Conservation (phyloP, 2,329 filamentous ascomycete species). For the Diaporthe sp. region DNA sequence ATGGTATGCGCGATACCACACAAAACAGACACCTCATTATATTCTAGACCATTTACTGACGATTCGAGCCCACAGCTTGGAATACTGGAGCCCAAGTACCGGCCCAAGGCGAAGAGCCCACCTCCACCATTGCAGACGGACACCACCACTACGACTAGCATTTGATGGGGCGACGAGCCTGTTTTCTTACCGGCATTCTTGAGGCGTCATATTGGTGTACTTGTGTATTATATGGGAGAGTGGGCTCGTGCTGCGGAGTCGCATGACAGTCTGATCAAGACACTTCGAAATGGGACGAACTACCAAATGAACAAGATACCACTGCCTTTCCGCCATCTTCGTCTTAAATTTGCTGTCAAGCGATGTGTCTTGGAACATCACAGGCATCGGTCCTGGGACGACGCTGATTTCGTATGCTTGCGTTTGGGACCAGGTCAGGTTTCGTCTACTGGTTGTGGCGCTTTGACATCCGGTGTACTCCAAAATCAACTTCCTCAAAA, state of each 20-base stretch:
- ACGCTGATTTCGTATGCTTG: not conserved
- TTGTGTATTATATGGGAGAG: conserved; percentile 35
- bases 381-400: not conserved
- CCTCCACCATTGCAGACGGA: conserved; percentile 18
- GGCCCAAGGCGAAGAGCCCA: conserved; percentile 46
- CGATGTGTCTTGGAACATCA: not conserved
- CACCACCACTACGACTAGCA: conserved; percentile 36
- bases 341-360: not conserved
- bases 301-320: not conserved
- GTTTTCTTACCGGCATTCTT: conserved; percentile 29
- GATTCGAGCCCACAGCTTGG: conserved; percentile 48
- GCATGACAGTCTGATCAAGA: conserved; percentile 17
- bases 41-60: conserved; percentile 25
- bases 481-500: too few relatives aligned
- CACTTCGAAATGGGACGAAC: not conserved
- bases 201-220: conserved; percentile 23
- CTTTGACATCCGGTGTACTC: not conserved
- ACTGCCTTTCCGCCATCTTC: not conserved
- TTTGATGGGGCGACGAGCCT: conserved; percentile 8
- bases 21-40: not conserved
- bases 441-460: not conserved
- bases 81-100: conserved; percentile 56
- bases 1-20: conserved; percentile 70
- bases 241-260: not conserved
- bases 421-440: not conserved